phyloP scores from a whole-genome alignment of 176 grass and related monocot genomes.

The Aegilops tauschii region DNA sequence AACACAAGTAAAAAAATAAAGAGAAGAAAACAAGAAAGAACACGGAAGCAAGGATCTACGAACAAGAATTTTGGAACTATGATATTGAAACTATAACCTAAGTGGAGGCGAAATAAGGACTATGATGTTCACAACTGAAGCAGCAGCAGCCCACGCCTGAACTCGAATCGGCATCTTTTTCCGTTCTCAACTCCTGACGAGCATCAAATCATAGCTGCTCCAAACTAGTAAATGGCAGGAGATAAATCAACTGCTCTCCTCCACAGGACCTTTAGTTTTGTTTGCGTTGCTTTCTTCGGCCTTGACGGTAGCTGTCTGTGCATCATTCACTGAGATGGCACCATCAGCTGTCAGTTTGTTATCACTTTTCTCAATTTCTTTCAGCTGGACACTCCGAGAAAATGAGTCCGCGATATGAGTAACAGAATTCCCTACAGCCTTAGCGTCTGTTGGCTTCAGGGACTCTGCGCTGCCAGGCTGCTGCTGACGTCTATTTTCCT shows the following conservation, averaged over 20 bases:
- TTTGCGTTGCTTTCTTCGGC: conserved; percentile 40
- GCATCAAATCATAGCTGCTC: conserved; percentile 25
- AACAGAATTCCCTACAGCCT: conserved; percentile 34
- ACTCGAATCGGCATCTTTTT: conserved; percentile 26
- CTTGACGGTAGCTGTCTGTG: conserved; percentile 15
- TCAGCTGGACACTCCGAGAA: conserved; percentile 47
- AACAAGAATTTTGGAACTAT: conserved; percentile 42
- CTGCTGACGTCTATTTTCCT: conserved; percentile 74
- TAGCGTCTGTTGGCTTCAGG: conserved; percentile 32
- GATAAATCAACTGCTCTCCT: conserved; percentile 38
- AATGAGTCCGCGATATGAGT: conserved; percentile 52
- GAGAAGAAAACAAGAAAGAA: conserved; percentile 17
- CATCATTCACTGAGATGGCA: conserved; percentile 20
- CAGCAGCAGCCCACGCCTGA: conserved; percentile 33
- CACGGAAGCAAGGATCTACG: background rate
- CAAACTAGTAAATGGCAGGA: conserved; percentile 33
- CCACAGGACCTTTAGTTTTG: conserved; percentile 4
- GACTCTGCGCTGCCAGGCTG: conserved; percentile 39
- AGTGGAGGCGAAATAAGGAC: conserved; percentile 58
- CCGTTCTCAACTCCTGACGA: conserved; percentile 25
- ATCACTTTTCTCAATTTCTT: conserved; percentile 33
- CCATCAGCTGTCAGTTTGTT: conserved; percentile 22
- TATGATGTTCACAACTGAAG: conserved; percentile 63
- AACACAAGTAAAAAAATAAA: conserved; percentile 26
- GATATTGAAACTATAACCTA: conserved; percentile 65